Evolutionary conservation across 2,329 filamentous ascomycete genomes (phyloP).

Genomic region (Lecanoromycetidae sp.): DNA sequence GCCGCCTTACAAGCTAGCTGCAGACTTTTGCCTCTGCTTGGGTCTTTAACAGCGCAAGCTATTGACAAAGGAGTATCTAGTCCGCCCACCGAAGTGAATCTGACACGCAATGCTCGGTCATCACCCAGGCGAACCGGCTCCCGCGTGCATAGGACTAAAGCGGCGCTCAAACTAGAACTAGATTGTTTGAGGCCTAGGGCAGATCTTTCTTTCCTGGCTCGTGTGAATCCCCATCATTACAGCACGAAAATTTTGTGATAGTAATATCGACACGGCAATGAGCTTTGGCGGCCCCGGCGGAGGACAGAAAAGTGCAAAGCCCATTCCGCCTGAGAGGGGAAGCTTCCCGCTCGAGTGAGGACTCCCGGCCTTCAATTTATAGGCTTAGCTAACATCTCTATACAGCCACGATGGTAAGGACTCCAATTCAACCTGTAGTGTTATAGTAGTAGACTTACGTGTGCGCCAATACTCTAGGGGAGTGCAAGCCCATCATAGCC

Average conservation of each 20-base stretch:
- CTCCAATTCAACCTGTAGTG: not conserved
- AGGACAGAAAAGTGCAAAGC: slow-evolving; percentile 50
- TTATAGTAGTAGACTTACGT: not conserved
- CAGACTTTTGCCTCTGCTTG: no score
- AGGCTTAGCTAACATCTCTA: not conserved
- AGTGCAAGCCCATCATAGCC: slow-evolving; percentile 84
- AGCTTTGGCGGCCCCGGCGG: slow-evolving; percentile 63
- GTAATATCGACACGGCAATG: slow-evolving; percentile 29
- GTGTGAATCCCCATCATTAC: not conserved
- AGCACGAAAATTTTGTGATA: not conserved
- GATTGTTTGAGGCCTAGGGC: no score
- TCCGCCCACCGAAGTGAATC: no score
- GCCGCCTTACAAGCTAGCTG: no score
- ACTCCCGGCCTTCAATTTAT: slow-evolving; percentile 35
- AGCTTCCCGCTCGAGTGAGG: slow-evolving; percentile 96
- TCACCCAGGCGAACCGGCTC: no score
- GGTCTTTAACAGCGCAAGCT: no score
- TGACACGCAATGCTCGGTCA: no score
- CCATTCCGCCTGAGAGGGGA: slow-evolving; percentile 73
- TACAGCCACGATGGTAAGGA: slow-evolving; percentile 13
- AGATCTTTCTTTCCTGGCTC: not conserved
- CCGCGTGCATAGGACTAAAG: no score
- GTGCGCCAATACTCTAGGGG: slow-evolving; percentile 44
- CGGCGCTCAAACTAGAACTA: no score
- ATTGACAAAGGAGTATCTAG: no score